These are phyloP conservation scores for Flammula alnicola DNA, from an alignment of 1,284 basidiomycete genomes.

Conservation along the genomic window DNA sequence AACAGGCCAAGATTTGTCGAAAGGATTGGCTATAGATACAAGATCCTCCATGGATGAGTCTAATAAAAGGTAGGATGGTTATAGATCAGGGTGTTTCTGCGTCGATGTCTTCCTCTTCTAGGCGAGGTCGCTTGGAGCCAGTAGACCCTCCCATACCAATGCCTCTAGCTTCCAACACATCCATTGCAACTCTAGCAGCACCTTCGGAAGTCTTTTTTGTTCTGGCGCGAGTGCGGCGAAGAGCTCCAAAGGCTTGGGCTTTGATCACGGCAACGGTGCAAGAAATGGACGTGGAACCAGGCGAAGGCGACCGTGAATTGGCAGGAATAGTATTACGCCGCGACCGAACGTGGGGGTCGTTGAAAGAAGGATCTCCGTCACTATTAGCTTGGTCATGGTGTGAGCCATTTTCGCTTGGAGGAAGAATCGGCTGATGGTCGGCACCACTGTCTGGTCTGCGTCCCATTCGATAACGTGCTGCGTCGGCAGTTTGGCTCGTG, in stretches of 20 bases:
- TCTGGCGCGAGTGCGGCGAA: constrained; percentile 74
- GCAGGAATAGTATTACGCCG: constrained; percentile 47
- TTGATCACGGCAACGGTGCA: constrained; percentile 86
- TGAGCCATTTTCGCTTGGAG: constrained; percentile 54
- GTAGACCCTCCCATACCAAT: constrained; percentile 62
- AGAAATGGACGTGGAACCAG: constrained; percentile 63
- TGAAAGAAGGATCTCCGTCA: constrained; percentile 56
- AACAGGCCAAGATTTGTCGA: constrained; percentile 15
- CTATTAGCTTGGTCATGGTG: constrained; percentile 60
- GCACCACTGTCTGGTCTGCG: constrained; percentile 53
- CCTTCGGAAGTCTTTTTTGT: constrained; percentile 74
- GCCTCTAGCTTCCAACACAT: constrained; percentile 76
- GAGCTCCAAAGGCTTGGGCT: constrained; percentile 82
- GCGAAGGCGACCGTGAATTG: constrained; percentile 73
- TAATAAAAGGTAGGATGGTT: constrained; percentile 9
- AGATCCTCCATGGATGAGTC: constrained; percentile 28
- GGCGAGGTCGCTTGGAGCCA: constrained; percentile 60
- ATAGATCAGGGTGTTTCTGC: constrained; percentile 44
- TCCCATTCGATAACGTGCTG: constrained; percentile 63
- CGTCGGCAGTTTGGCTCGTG: constrained; percentile 48
- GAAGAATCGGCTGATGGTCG: constrained; percentile 52
- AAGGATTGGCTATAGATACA: constrained; percentile 34
- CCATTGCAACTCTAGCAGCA: constrained; percentile 75
- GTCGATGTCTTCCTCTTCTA: constrained; percentile 60
- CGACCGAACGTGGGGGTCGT: constrained; percentile 44